Evolutionary conservation across 2,329 filamentous ascomycete species (phyloP), one percentile per base, ranked within the genome.

Genomic region (Phaeosphaeria sp.): DNA sequence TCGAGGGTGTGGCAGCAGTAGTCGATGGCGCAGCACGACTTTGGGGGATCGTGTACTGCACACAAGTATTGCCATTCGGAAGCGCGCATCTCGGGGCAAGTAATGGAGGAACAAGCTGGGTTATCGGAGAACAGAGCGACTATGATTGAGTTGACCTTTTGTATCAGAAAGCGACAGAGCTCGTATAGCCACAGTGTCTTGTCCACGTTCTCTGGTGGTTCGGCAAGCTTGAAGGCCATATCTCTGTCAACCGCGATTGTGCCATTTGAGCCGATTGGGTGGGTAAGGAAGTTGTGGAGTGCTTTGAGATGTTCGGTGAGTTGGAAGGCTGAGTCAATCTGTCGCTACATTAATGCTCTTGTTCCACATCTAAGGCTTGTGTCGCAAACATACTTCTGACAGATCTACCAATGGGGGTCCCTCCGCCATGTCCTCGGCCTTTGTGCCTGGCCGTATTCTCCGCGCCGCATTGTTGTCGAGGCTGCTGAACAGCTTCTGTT

Each of bases 41-140:
- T 98, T 49, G 95, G 95, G 49, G 93, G 91, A 74, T 98, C 94
- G 76, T 99, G 95, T 2, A 98, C 95, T 50, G 95, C 95, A 80
- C 95, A 99, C 48, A 99, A 87, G 73, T 98, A 99, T 80, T 99
- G 95, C 95, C 95, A 99, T 81, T 99, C 94, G 27, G 91, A 95
- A 2, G 95, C 95, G 73, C 95, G 93, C 95, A 99, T 99, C 80
- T 99, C 95, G 30, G 93, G 93, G 73, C 95, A 99, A 1, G 95
- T 97, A 63, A 85, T 84, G 15, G 91, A 87, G 58, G 92, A 97
- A 80, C 95, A 99, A 2, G 94, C 90, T 6, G 94, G 94, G 44
- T 84, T 85, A 78, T 98, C 95, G 74, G 93, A 91, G 69, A 99
- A 92, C 72, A 99, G 94, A 63, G 92, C 92, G 57, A 97, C 89